Conservation (phyloP, 495 filamentous ascomycete genomes). For the Penicillium silybi region DNA sequence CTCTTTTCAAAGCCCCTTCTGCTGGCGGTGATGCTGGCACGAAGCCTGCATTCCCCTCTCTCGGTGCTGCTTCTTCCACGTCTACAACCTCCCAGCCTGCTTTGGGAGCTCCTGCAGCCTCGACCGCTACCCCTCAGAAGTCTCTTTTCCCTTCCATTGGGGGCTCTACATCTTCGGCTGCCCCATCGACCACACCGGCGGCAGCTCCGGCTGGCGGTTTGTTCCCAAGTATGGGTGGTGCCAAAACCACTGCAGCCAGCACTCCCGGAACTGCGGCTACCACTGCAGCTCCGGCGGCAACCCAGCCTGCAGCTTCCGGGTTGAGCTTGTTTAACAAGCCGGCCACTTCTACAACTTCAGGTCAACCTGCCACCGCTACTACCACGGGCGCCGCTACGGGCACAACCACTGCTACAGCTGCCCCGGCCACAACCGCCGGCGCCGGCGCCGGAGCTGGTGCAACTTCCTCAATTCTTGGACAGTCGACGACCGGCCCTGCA, state of each 20-base stretch:
- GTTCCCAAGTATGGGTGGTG: constrained; percentile 32
- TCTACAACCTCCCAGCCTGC: constrained; percentile 24
- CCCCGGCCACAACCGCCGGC: constrained; percentile 22
- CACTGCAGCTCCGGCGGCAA: constrained; percentile 17
- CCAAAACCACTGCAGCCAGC: constrained; percentile 34
- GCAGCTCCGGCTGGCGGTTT: constrained; percentile 35
- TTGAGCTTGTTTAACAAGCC: constrained; percentile 28
- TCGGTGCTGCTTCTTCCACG: constrained; percentile 21
- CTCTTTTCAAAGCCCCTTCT: constrained; percentile 37
- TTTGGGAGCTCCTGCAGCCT: constrained; percentile 28
- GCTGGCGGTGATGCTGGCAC: constrained; percentile 25
- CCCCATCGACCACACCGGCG: constrained; percentile 36
- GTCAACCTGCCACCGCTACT: constrained; percentile 18
- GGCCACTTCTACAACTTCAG: constrained; percentile 22
- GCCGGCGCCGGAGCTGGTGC: constrained; percentile 24
- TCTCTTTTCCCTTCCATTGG: constrained; percentile 35
- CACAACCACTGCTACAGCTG: constrained; percentile 21
- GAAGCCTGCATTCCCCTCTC: constrained; percentile 30
- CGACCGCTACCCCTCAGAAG: constrained; percentile 38
- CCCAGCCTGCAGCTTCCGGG: constrained; percentile 20
- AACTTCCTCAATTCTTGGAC: constrained; percentile 44
- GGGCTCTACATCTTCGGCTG: constrained; percentile 32
- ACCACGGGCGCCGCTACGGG: constrained; percentile 19
- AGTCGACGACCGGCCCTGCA: constrained; percentile 72
- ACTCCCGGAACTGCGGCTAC: constrained; percentile 29